Percentiles rank a stretch among this genome's conserved stretches.
Evolutionary conservation across 345 rosid genomes (phyloP).

Genomic region (Sisymbrium irio): DNA sequence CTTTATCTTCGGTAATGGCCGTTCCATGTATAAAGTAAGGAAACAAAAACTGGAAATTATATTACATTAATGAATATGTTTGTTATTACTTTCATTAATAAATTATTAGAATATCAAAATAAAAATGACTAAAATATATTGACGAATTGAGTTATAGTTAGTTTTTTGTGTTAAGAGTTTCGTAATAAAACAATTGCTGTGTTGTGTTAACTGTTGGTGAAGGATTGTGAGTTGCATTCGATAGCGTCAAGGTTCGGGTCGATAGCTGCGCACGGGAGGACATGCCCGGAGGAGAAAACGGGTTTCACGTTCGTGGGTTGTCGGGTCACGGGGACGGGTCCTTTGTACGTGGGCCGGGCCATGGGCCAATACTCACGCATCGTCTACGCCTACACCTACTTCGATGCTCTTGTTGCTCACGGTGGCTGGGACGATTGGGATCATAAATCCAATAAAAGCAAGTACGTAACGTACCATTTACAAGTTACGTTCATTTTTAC

Average conservation of each 20-base stretch:
- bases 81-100: background rate
- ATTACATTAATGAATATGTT: background rate
- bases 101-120: background rate
- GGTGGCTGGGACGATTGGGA: constrained; percentile 99
- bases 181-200: background rate
- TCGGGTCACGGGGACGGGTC: constrained; percentile 79
- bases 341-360: constrained; percentile 84
- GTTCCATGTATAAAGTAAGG: constrained; percentile 87
- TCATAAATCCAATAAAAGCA: constrained; percentile 79
- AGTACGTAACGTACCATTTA: constrained; percentile 45
- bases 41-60: background rate
- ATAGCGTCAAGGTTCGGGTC: constrained; percentile 91
- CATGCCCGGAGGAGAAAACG: constrained; percentile 78
- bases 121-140: background rate
- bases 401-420: constrained; percentile 78
- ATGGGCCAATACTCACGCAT: constrained; percentile 97
- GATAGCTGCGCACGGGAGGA: constrained; percentile 84
- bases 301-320: constrained; percentile 83
- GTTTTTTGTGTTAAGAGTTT: background rate
- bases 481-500: too few relatives aligned
- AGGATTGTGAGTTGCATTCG: constrained; percentile 94
- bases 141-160: background rate
- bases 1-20: constrained; percentile 93
- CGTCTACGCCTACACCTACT: constrained; percentile 83
- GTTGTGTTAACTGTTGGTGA: constrained; percentile 10